These are phyloP conservation scores for Mycena capillaripes DNA, from an alignment of 768 basidiomycete species.

Conservation along the genomic window DNA sequence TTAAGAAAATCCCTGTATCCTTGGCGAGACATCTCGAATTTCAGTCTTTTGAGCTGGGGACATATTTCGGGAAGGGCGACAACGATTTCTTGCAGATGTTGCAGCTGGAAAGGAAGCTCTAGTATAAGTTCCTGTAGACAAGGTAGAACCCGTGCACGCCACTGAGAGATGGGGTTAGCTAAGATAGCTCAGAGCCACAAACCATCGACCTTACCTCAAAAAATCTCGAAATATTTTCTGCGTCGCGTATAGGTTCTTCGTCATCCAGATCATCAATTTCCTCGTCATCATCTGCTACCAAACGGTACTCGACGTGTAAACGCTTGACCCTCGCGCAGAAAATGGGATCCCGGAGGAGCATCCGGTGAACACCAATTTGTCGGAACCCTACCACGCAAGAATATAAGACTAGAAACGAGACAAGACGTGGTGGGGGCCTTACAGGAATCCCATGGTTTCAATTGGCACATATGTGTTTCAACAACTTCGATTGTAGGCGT, in stretches of 20 bases:
- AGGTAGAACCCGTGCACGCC: conserved; percentile 5
- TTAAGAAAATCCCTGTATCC: conserved; percentile 1
- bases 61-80: conserved; percentile 11
- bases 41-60: conserved; percentile 4
- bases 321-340: conserved; percentile 18
- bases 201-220: conserved; percentile 1
- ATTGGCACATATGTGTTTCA: conserved; percentile 10
- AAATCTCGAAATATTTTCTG: conserved; percentile 1
- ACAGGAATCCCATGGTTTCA: neutral
- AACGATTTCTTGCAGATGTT: conserved; percentile 7
- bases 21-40: conserved; percentile 1
- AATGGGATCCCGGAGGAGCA: conserved; percentile 8
- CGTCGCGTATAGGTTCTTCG: neutral
- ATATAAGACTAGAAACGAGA: neutral
- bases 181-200: neutral
- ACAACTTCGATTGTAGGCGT: conserved; percentile 10
- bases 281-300: neutral
- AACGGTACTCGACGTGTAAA: neutral
- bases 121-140: conserved; percentile 10
- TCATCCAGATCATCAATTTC: no score
- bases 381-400: neutral
- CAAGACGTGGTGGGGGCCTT: neutral
- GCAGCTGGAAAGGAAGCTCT: conserved; percentile 13
- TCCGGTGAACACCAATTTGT: conserved; percentile 2
- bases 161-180: neutral